These are phyloP conservation scores for Paratinospora sagittata DNA, from an alignment of 164 flowering plant species.

Conservation along the genomic window DNA sequence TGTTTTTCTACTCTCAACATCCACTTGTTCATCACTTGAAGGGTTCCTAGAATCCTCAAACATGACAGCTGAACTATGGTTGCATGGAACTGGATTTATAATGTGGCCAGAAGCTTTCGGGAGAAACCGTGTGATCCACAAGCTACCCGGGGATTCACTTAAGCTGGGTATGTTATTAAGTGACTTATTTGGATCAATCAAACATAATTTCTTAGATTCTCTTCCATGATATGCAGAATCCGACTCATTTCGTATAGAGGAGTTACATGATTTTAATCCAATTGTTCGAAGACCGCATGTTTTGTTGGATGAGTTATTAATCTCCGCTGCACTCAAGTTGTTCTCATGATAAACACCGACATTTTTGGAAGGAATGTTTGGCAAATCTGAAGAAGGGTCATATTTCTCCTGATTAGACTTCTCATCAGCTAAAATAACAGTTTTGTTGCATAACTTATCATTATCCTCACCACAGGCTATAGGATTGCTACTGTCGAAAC, in stretches of 20 bases:
- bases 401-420: constrained; percentile 18
- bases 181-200: constrained; percentile 13
- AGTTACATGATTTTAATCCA: constrained; percentile 18
- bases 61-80: constrained; percentile 6
- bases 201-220: constrained; percentile 8
- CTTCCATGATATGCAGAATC: constrained; percentile 27
- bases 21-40: constrained; percentile 17
- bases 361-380: constrained; percentile 15
- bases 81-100: constrained; percentile 17
- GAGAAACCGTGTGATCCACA: constrained; percentile 68
- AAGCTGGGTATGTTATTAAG: constrained; percentile 12
- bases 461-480: constrained; percentile 18
- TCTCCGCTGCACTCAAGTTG: constrained; percentile 15
- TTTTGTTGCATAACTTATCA: constrained; percentile 14
- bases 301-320: no score
- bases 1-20: constrained; percentile 13
- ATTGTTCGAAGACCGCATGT: constrained; percentile 14
- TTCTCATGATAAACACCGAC: constrained; percentile 16
- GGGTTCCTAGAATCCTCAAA: constrained; percentile 17
- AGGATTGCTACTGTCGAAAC: constrained; percentile 24
- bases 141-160: constrained; percentile 32
- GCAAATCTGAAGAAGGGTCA: constrained; percentile 17
- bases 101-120: constrained; percentile 25
- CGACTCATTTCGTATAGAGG: constrained; percentile 26
- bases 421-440: constrained; percentile 13